These are phyloP conservation scores for Neonectria hederae DNA, from an alignment of 2,329 filamentous ascomycete genomes.

Conservation along the genomic window DNA sequence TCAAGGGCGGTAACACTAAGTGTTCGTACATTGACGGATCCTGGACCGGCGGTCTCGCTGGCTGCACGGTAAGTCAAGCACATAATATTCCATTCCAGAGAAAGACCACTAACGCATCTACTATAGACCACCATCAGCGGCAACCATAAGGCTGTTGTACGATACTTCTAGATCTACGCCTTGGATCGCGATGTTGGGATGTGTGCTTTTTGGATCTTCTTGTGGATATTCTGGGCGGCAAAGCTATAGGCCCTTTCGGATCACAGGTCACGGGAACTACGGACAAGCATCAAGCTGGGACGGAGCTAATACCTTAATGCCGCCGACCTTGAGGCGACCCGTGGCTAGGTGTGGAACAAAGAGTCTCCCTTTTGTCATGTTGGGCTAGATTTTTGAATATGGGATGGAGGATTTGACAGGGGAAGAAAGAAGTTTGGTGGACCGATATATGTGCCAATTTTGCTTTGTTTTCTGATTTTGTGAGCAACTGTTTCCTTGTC, in stretches of 20 bases:
- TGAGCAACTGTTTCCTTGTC: constrained; percentile 18
- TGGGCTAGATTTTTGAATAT: constrained; percentile 36
- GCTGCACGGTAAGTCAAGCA: constrained; percentile 84
- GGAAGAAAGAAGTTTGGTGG: constrained; percentile 30
- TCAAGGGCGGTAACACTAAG: constrained; percentile 67
- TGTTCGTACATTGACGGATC: constrained; percentile 74
- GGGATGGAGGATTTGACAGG: constrained; percentile 29
- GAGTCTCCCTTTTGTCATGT: constrained; percentile 36
- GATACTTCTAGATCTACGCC: constrained; percentile 50
- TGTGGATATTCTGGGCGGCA: constrained; percentile 47
- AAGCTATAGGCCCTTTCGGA: constrained; percentile 34
- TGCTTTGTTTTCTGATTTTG: constrained; percentile 28
- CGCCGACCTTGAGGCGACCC: background rate
- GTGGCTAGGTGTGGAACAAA: constrained; percentile 19
- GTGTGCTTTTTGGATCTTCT: constrained; percentile 46
- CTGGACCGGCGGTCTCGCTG: constrained; percentile 67
- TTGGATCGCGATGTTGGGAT: constrained; percentile 28
- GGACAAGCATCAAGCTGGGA: constrained; percentile 25
- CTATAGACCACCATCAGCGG: constrained; percentile 54
- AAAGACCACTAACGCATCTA: constrained; percentile 30
- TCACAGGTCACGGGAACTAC: constrained; percentile 31
- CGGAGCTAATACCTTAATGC: constrained; percentile 23
- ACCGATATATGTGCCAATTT: constrained; percentile 30
- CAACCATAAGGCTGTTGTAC: constrained; percentile 55
- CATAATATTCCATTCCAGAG: background rate